Evolutionary conservation across 495 filamentous ascomycete species (phyloP).

Genomic region (Neurospora sublineolata): DNA sequence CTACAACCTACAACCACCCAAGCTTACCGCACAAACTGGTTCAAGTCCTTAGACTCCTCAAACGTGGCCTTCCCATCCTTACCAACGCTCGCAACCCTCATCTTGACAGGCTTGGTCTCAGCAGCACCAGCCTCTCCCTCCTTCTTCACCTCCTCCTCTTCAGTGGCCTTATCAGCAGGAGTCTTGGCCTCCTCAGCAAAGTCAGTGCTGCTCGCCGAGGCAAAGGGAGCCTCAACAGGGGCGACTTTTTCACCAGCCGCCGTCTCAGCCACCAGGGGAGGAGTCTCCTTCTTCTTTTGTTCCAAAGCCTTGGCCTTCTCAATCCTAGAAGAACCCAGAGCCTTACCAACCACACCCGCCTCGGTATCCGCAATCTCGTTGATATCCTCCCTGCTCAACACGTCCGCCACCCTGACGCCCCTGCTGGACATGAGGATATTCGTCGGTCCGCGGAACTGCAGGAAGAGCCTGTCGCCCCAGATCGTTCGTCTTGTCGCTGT

Average conservation of each 20-base stretch:
- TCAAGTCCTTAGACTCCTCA: slow-evolving; percentile 44
- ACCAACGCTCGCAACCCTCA: slow-evolving; percentile 47
- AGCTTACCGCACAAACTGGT: slow-evolving; percentile 37
- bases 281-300: background rate
- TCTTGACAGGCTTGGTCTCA: slow-evolving; percentile 21
- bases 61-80: slow-evolving; percentile 60
- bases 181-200: background rate
- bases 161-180: background rate
- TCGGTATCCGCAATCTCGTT: slow-evolving; percentile 76
- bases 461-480: slow-evolving; percentile 89
- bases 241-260: background rate
- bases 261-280: background rate
- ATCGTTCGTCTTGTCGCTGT: slow-evolving; percentile 68
- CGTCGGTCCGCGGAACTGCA: slow-evolving; percentile 76
- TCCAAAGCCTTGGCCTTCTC: background rate
- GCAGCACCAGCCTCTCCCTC: slow-evolving; percentile 9
- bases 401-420: slow-evolving; percentile 61
- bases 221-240: background rate
- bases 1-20: background rate
- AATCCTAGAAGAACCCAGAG: background rate
- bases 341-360: slow-evolving; percentile 34
- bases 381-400: slow-evolving; percentile 61
- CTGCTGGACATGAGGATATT: slow-evolving; percentile 80
- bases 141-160: slow-evolving; percentile 24
- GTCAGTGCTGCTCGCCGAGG: background rate